Evolutionary conservation across 176 grass and related monocot species (phyloP), one percentile per base, ranked within the genome.

Genomic region (Eragrostis curvula): DNA sequence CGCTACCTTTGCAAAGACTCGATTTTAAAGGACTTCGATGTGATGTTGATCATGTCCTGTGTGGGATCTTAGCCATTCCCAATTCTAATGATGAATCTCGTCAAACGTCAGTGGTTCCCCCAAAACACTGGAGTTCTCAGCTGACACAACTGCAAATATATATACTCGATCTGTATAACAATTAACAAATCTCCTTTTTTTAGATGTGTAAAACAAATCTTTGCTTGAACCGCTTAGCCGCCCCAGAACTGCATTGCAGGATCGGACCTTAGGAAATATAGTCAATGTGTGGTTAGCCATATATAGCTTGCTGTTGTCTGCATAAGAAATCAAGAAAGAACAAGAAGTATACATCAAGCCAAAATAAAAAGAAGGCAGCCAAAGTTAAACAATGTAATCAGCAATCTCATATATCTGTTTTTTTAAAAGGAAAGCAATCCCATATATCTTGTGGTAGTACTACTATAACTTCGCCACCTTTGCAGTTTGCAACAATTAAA

Each of bases 221-320:
- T n/a, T n/a, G n/a, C 23, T 61, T 76, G 36, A 44, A 52, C 73
- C 7, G 13, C 68, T 71, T 49, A 71, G 28, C 65, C 53, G 43
- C 44, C 74, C 8, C 28, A 15, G 18, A 62, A 41, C 28, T 51
- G 74, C 43, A 39, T 50, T 85, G 20, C n/a, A 52, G 48, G 28
- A 7, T 39, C 65, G 48, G 21, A 53, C 15, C 83, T 27, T 6
- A 15, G 15, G 4, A 64, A 9, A 36, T 46, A n/a, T 30, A 66
- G 30, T 30, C 41, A 55, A 66, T 27, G 12, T 36, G 32, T 36
- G 32, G 32, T 36, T 36, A 36, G 32, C 2, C 32, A 36, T 36
- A 36, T 36, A 36, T 36, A 36, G 32, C 32, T 36, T 36, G 2
- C 32, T 36, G 32, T 36, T 36, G 0, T 29, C 8, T 25, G 42